Percentiles rank a stretch among this genome's conserved stretches.
Evolutionary conservation across 2,329 filamentous ascomycete genomes (phyloP).

Genomic region (Colletotrichum cordylinicola): DNA sequence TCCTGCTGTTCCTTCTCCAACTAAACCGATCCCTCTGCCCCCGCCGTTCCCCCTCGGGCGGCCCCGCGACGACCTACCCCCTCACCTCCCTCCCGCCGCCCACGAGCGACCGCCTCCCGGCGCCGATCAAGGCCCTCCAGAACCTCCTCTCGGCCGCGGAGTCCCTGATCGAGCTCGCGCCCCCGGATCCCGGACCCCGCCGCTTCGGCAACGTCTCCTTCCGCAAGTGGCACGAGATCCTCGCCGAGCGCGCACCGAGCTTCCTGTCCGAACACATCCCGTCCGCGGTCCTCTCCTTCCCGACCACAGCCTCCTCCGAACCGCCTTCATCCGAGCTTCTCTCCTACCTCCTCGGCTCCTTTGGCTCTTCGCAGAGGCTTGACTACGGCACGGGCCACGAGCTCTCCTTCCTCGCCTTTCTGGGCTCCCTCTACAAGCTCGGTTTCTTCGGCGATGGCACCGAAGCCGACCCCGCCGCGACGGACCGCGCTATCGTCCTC

Average conservation of each 20-base stretch:
- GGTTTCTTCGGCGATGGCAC: conserved; percentile 64
- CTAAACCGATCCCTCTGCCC: conserved; percentile 89
- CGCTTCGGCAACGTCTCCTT: conserved; percentile 94
- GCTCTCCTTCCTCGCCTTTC: conserved; percentile 90
- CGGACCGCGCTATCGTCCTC: conserved; percentile 82
- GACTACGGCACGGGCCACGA: conserved; percentile 98
- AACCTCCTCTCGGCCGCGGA: conserved; percentile 69
- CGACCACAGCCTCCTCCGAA: conserved; percentile 22
- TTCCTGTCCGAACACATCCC: conserved; percentile 49
- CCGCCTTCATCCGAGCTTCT: conserved; percentile 33
- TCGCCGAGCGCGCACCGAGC: conserved; percentile 64
- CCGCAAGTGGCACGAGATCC: conserved; percentile 77
- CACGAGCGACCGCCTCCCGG: conserved; percentile 42
- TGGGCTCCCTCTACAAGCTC: conserved; percentile 91
- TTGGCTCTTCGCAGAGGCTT: conserved; percentile 86
- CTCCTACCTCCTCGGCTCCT: conserved; percentile 80
- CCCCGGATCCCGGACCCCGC: conserved; percentile 83
- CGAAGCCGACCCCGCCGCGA: conserved; percentile 42
- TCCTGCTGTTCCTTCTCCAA: conserved; percentile 87
- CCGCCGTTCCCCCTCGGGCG: conserved; percentile 49
- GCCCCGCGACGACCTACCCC: conserved; percentile 47
- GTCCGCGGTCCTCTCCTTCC: conserved; percentile 20
- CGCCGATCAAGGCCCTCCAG: conserved; percentile 69
- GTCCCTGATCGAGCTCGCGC: conserved; percentile 75
- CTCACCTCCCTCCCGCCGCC: conserved; percentile 45